Percentiles rank a stretch among this genome's conserved stretches.
Evolutionary conservation across 2,329 filamentous ascomycete species (phyloP).

Genomic region (Stachybotrys chartarum): DNA sequence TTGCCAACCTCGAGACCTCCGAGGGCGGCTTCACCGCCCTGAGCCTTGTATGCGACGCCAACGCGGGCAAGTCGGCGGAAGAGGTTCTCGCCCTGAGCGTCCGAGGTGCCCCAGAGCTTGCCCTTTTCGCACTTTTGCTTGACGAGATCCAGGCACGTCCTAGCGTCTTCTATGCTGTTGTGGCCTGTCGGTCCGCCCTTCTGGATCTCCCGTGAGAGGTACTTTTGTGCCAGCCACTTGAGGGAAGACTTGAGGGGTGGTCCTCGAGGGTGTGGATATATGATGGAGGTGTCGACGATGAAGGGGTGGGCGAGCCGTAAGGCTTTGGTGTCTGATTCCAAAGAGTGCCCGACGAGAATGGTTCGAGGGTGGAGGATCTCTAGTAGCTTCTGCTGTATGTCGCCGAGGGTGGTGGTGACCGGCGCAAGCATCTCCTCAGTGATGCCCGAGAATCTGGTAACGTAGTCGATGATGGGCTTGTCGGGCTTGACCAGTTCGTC

Average conservation of each 20-base stretch:
- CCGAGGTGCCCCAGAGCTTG: conserved; percentile 73
- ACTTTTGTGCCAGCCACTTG: conserved; percentile 83
- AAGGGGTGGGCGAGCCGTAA: conserved; percentile 85
- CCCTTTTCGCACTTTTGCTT: conserved; percentile 96
- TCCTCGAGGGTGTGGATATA: conserved; percentile 86
- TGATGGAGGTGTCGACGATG: conserved; percentile 82
- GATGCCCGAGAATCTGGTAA: conserved; percentile 89
- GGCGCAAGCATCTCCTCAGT: conserved; percentile 75
- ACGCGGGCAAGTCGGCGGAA: conserved; percentile 72
- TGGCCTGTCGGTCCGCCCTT: conserved; percentile 70
- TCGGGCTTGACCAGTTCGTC: conserved; percentile 90
- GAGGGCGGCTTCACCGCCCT: conserved; percentile 49
- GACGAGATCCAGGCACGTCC: conserved; percentile 83
- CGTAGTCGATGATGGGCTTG: conserved; percentile 83
- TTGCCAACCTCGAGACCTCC: conserved; percentile 50
- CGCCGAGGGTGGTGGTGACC: conserved; percentile 73
- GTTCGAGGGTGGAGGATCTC: conserved; percentile 63
- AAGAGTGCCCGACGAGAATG: conserved; percentile 72
- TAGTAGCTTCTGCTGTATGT: conserved; percentile 75
- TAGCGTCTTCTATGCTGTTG: conserved; percentile 88
- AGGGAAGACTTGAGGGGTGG: conserved; percentile 84
- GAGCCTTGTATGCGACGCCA: conserved; percentile 54
- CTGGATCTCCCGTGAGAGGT: conserved; percentile 81
- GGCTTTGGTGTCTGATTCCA: conserved; percentile 78
- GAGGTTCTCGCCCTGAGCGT: conserved; percentile 75